Evolutionary conservation across 2,329 filamentous ascomycete species (phyloP).

Genomic region (Beauveria asiatica): DNA sequence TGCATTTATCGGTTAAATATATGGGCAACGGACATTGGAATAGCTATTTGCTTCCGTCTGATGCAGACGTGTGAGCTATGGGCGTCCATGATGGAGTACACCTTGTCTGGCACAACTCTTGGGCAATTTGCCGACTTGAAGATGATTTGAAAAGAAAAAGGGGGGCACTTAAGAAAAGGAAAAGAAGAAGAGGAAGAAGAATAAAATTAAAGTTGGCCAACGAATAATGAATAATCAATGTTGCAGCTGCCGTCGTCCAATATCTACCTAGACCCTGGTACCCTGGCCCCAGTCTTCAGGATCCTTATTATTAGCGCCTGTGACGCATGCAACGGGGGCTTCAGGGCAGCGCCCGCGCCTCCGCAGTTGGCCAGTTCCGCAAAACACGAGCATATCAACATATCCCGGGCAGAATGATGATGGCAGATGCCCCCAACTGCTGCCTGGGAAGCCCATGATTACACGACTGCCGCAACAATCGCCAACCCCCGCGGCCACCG

Average conservation of each 20-base stretch:
- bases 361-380: background rate
- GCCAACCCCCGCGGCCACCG: background rate
- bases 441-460: background rate
- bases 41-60: background rate
- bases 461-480: background rate
- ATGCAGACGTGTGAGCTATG: background rate
- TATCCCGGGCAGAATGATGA: constrained; percentile 3
- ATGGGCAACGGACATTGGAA: background rate
- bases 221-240: background rate
- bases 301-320: background rate
- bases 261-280: background rate
- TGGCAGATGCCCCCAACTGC: background rate
- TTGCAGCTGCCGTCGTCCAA: background rate
- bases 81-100: too few species aligned
- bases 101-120: too few species aligned
- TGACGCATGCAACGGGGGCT: constrained; percentile 4
- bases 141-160: too few species aligned
- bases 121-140: too few species aligned
- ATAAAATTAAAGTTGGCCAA: background rate
- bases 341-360: background rate
- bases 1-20: background rate
- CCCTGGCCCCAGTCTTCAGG: background rate
- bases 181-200: background rate
- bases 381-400: background rate
- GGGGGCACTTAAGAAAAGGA: background rate